Conservation (phyloP, 768 basidiomycete species). For the Lyophyllum semitale region DNA sequence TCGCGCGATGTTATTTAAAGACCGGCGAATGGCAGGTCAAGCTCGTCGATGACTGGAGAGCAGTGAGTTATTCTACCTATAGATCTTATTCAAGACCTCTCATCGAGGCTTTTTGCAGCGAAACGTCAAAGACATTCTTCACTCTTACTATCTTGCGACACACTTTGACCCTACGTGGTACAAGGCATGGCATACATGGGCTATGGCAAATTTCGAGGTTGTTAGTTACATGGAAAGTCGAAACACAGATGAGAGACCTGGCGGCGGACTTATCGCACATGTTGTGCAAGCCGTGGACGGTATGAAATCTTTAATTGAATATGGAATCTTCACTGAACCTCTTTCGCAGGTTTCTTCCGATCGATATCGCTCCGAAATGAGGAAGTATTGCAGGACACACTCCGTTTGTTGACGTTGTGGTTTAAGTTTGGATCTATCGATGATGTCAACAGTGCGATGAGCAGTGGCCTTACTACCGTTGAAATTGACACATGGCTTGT, state of each 20-base stretch:
- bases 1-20: conserved; percentile 98
- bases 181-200: conserved; percentile 99
- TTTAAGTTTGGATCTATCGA: conserved; percentile 94
- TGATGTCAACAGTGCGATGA: conserved; percentile 89
- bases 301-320: conserved; percentile 26
- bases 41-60: conserved; percentile 76
- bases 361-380: conserved; percentile 90
- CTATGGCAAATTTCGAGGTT: conserved; percentile 94
- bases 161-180: conserved; percentile 96
- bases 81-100: not conserved
- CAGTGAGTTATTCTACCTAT: conserved; percentile 50
- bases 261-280: conserved; percentile 71
- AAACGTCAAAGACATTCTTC: conserved; percentile 79
- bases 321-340: conserved; percentile 6
- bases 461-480: conserved; percentile 81
- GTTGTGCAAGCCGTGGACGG: conserved; percentile 94
- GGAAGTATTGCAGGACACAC: conserved; percentile 91
- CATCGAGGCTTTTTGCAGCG: conserved; percentile 48
- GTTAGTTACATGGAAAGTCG: conserved; percentile 78
- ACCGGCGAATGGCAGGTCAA: conserved; percentile 92
- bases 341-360: conserved; percentile 82
- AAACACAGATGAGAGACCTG: conserved; percentile 59
- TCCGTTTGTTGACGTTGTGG: conserved; percentile 93
- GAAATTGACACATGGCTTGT: conserved; percentile 98
- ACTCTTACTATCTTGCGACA: conserved; percentile 84